Evolutionary conservation across 2,329 filamentous ascomycete genomes (phyloP).

Genomic region (Ophiostoma perfectum): DNA sequence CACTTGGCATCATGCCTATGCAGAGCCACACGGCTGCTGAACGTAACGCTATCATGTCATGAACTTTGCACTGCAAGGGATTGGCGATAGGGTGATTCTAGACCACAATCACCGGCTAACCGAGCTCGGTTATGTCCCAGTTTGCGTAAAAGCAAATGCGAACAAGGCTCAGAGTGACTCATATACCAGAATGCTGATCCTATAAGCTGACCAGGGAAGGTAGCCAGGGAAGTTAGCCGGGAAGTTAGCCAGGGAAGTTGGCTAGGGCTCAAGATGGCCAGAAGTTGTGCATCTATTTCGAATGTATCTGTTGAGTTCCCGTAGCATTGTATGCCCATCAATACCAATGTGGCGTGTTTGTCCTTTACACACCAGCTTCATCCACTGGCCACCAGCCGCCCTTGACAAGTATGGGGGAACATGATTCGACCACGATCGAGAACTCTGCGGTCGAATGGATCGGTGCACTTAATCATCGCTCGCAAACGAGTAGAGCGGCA

Average conservation of each 20-base stretch:
- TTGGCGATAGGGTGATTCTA: background rate
- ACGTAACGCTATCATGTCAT: background rate
- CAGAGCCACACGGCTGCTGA: background rate
- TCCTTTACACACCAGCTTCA: background rate
- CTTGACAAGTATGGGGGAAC: background rate
- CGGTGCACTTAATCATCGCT: background rate
- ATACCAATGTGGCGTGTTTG: background rate
- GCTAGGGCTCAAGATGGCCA: too few relatives aligned
- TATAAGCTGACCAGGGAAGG: background rate
- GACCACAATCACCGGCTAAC: background rate
- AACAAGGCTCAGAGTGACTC: background rate
- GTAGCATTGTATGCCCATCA: background rate
- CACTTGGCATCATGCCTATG: conserved; percentile 1
- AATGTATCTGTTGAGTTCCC: too few relatives aligned
- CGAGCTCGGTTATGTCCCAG: background rate
- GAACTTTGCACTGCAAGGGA: background rate
- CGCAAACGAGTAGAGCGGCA: background rate
- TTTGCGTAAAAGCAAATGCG: background rate
- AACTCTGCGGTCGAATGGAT: background rate
- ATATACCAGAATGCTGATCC: background rate
- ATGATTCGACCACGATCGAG: background rate
- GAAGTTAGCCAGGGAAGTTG: too few relatives aligned
- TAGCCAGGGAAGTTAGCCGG: too few relatives aligned
- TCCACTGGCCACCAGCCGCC: background rate
- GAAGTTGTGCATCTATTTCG: background rate